phyloP scores from a whole-genome alignment of 208 protist genomes.

The Strigomonas culicis region DNA sequence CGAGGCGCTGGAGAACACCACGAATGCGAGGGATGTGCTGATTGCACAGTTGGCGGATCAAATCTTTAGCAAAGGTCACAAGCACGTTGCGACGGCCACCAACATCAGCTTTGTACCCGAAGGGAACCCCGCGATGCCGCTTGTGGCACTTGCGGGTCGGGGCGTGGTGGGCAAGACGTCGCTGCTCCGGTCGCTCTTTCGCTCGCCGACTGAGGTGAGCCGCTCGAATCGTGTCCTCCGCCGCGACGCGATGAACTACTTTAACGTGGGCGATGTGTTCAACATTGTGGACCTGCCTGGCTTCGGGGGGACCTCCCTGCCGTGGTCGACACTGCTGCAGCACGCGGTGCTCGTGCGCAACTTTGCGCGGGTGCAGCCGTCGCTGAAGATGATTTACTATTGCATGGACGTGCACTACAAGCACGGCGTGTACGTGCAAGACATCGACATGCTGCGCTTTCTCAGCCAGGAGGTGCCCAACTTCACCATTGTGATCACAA shows the following conservation, averaged over 20 bases:
- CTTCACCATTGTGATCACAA: constrained; percentile 89
- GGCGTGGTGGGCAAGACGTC: constrained; percentile 69
- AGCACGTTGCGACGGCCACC: constrained; percentile 65
- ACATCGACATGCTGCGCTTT: constrained; percentile 85
- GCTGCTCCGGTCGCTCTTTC: constrained; percentile 79
- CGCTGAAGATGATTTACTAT: constrained; percentile 90
- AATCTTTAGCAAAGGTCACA: constrained; percentile 80
- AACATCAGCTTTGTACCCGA: constrained; percentile 81
- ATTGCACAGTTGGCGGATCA: constrained; percentile 77
- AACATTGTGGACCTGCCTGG: constrained; percentile 82
- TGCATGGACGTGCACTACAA: constrained; percentile 90
- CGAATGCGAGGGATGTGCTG: constrained; percentile 67
- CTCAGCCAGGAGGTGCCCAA: constrained; percentile 79
- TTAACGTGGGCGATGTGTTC: constrained; percentile 82
- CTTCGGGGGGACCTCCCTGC: constrained; percentile 77
- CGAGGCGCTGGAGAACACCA: constrained; percentile 25
- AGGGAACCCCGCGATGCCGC: constrained; percentile 78
- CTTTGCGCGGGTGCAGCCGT: constrained; percentile 71
- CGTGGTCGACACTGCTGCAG: constrained; percentile 77
- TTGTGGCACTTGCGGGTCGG: constrained; percentile 72
- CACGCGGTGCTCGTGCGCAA: constrained; percentile 83
- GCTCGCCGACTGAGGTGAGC: constrained; percentile 53
- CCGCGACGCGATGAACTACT: constrained; percentile 86
- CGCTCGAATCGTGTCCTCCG: constrained; percentile 70
- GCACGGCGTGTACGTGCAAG: constrained; percentile 80